phyloP scores from a whole-genome alignment of 768 basidiomycete genomes.

The Lentinula sp. region DNA sequence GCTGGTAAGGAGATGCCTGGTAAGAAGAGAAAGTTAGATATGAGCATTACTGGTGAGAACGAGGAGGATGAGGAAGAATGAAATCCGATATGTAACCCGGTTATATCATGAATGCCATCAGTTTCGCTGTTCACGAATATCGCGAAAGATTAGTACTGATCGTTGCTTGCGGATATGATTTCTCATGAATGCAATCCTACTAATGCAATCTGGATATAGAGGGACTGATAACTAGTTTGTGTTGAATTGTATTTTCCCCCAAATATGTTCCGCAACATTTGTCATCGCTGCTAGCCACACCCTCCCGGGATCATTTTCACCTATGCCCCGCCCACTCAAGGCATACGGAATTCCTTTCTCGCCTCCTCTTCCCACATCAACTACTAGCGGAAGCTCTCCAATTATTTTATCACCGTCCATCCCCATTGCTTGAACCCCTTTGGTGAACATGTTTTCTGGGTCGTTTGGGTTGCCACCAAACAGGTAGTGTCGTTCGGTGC shows the following conservation, averaged over 20 bases:
- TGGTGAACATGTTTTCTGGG: conserved; percentile 34
- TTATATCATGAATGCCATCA: too few species aligned
- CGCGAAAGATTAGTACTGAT: too few species aligned
- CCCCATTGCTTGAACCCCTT: conserved; percentile 48
- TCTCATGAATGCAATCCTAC: not conserved
- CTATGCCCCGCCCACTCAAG: conserved; percentile 24
- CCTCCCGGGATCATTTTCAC: conserved; percentile 7
- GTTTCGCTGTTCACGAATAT: too few species aligned
- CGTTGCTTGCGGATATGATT: too few species aligned
- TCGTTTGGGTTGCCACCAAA: conserved; percentile 55
- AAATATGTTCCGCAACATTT: not conserved
- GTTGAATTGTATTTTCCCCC: not conserved
- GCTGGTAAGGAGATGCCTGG: conserved; percentile 60
- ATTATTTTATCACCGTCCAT: conserved; percentile 45
- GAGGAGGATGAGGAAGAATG: conserved; percentile 25
- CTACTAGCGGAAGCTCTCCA: conserved; percentile 77
- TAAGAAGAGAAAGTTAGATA: conserved; percentile 61
- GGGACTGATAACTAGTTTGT: not conserved
- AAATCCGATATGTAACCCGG: not conserved
- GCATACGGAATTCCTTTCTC: conserved; percentile 62
- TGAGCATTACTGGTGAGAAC: conserved; percentile 36
- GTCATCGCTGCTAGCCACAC: conserved; percentile 9
- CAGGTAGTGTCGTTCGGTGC: conserved; percentile 53
- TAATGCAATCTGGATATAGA: not conserved
- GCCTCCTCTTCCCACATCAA: conserved; percentile 64